Base-by-base conservation (phyloP, 352 stramenopile genomes). In the Globisporangium camurandrum region DNA sequence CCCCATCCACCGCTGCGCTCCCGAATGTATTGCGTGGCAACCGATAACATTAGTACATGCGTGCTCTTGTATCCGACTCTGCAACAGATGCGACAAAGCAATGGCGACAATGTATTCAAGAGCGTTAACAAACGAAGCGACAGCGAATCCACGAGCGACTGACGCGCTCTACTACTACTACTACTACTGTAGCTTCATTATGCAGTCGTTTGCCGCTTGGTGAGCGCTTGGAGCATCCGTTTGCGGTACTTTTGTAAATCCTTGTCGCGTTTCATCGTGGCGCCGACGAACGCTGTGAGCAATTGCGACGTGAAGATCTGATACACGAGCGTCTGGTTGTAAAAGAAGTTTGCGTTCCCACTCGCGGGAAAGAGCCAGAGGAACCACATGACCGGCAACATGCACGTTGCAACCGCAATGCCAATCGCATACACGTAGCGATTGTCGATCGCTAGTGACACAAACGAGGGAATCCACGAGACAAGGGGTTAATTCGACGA, bases 281-380 rank as follows among this genome's bases (percentile, higher is more conserved):
- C 79, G 10, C 68, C 67, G 10, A 93, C 69, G 33, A 93, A 93
- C 46, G 81, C 79, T 11, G 62, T 81, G 52, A 91, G 72, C 19
- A 89, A 57, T 52, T 88, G 77, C 1, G 76, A 83, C 56, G 75
- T 78, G 54, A 93, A 93, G 49, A 88, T 78, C 57, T 91, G 82
- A 51, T 88, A 93, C 44, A 93, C 77, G 40, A 93, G 62, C 31
- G 82, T 93, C 61, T 91, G 79, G 62, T 89, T 91, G 66, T 91
- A 93, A 50, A 88, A 93, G 57, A 93, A 93, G 51, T 93, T 93
- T n/a, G 82, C 77, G 56, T 93, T 93, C 20, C 82, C 82, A 10
- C 79, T 91, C 12, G 74, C 82, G 7, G 82, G 79, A 44, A 84
- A 93, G 34, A 93, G 53, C 82, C 82, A 93, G n/a, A 93, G 59